A percentile compares a stretch with the other conserved stretches of the same genome.
phyloP scores from a whole-genome alignment of 2,329 filamentous ascomycete genomes.

The Biscogniauxia marginata region DNA sequence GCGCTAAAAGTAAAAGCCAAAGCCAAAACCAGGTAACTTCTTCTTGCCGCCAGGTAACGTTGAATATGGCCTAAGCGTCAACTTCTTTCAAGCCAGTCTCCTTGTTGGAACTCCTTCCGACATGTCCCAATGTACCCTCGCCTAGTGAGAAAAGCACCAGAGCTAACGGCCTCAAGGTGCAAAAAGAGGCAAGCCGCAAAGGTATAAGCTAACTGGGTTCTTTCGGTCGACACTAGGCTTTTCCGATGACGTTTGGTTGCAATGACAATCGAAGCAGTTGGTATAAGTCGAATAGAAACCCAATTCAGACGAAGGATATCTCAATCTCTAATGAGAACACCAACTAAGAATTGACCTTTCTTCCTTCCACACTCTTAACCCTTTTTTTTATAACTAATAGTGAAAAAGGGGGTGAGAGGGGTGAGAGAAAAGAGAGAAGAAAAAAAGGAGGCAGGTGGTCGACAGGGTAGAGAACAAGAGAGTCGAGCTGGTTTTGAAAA shows the following conservation, averaged over 20 bases:
- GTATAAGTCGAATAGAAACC: background rate
- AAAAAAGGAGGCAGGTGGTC: background rate
- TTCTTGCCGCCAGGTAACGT: slow-evolving; percentile 2
- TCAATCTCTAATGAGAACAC: background rate
- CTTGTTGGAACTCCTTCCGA: background rate
- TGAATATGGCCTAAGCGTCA: background rate
- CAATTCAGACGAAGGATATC: too few species aligned
- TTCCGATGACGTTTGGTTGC: background rate
- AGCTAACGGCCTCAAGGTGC: background rate
- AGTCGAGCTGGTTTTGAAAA: background rate
- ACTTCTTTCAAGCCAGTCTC: background rate
- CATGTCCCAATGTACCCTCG: background rate
- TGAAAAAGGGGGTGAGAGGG: background rate
- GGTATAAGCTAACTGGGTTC: background rate
- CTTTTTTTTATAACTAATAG: background rate
- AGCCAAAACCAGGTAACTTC: slow-evolving; percentile 5
- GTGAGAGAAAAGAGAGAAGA: background rate
- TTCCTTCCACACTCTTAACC: background rate
- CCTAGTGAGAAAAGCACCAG: too few species aligned
- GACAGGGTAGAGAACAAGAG: background rate
- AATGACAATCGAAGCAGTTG: background rate
- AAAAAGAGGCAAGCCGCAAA: background rate
- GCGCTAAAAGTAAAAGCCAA: too few species aligned
- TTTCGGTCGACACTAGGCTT: background rate
- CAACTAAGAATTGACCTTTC: background rate